phyloP scores from a whole-genome alignment of 176 grass and related monocot species.

The Phoenix roebelenii region DNA sequence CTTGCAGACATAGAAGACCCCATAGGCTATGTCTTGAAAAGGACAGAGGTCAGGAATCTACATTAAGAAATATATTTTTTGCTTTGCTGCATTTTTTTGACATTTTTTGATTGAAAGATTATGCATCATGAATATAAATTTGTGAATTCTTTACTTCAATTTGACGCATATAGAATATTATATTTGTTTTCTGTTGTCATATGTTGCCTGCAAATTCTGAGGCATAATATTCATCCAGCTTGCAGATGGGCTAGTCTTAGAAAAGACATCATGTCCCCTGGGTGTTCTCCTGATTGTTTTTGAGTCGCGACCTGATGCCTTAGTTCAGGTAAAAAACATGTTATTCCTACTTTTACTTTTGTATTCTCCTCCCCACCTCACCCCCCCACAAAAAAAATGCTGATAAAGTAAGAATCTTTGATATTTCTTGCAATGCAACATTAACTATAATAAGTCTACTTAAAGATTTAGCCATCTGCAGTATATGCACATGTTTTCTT shows the following conservation, averaged over 20 bases:
- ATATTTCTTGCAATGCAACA: too few relatives aligned
- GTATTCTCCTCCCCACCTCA: too few relatives aligned
- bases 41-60: constrained; percentile 51
- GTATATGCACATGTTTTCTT: too few relatives aligned
- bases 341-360: too few relatives aligned
- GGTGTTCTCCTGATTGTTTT: constrained; percentile 90
- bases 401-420: too few relatives aligned
- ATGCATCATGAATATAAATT: too few relatives aligned
- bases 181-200: too few relatives aligned
- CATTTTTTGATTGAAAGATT: too few relatives aligned
- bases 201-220: background rate
- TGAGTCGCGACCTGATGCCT: constrained; percentile 92
- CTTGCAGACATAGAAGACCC: constrained; percentile 94
- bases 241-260: constrained; percentile 64
- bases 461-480: too few relatives aligned
- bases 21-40: constrained; percentile 65
- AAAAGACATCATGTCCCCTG: constrained; percentile 82
- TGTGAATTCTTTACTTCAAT: background rate
- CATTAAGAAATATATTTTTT: background rate
- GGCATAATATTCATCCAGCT: constrained; percentile 34
- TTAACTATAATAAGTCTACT: too few relatives aligned
- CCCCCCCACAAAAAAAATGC: too few relatives aligned
- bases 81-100: too few relatives aligned
- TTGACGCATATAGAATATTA: background rate
- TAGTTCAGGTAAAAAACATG: constrained; percentile 61